A percentile compares a stretch with the other conserved stretches of the same genome.
Evolutionary conservation across 2,329 filamentous ascomycete species (phyloP).

Genomic region (Orbilia javanica): DNA sequence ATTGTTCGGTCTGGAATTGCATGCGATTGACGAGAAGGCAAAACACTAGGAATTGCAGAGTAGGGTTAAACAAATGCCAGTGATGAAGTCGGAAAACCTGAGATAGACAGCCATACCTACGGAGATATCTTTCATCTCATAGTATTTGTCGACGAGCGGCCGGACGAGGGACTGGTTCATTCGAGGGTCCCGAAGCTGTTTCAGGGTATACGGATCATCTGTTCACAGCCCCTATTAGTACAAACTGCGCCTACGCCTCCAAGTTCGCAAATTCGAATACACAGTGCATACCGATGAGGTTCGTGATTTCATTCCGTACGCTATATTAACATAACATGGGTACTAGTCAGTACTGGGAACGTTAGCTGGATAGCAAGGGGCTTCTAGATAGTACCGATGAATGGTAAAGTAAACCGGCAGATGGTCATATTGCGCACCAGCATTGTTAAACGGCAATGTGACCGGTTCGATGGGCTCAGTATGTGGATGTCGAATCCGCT

Average conservation of each 20-base stretch:
- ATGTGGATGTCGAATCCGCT: slow-evolving; percentile 50
- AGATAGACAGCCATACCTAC: slow-evolving; percentile 70
- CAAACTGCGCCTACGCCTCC: background rate
- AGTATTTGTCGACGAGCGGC: slow-evolving; percentile 85
- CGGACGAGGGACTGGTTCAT: slow-evolving; percentile 85
- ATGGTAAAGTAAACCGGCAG: slow-evolving; percentile 83
- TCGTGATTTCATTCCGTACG: slow-evolving; percentile 74
- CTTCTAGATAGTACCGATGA: slow-evolving; percentile 70
- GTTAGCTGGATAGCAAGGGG: background rate
- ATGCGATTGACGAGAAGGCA: slow-evolving; percentile 84
- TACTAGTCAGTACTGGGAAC: background rate
- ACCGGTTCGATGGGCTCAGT: slow-evolving; percentile 26
- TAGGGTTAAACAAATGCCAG: slow-evolving; percentile 55
- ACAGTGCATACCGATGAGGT: slow-evolving; percentile 74
- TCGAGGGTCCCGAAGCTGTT: slow-evolving; percentile 82
- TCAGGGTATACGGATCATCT: slow-evolving; percentile 77
- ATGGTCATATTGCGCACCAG: slow-evolving; percentile 71
- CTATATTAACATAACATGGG: slow-evolving; percentile 54
- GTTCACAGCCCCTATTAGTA: slow-evolving; percentile 26
- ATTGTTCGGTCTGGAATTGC: slow-evolving; percentile 83
- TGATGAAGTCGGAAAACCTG: background rate
- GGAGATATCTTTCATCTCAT: slow-evolving; percentile 82
- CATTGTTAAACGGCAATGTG: slow-evolving; percentile 1
- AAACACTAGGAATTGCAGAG: slow-evolving; percentile 72
- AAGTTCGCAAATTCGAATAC: background rate